A percentile compares a stretch with the other conserved stretches of the same genome.
Conservation (phyloP, 1,284 basidiomycete species). For the Peniophora sp. region DNA sequence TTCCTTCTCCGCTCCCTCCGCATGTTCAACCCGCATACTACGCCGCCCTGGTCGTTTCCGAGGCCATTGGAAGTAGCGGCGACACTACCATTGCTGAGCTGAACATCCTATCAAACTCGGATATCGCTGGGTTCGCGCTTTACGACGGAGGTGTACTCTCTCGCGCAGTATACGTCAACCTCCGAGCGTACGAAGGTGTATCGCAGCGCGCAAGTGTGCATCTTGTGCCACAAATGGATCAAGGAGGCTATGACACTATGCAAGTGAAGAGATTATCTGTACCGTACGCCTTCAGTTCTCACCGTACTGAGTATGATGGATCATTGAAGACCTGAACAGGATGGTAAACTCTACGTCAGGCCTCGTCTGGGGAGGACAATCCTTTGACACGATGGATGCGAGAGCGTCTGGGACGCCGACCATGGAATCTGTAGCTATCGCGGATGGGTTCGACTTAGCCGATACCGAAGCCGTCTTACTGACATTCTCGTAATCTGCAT, state of each 20-base stretch:
- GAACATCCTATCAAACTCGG: slow-evolving; percentile 30
- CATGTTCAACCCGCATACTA: slow-evolving; percentile 59
- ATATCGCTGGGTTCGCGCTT: slow-evolving; percentile 53
- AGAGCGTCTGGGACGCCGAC: slow-evolving; percentile 31
- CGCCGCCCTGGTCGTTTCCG: slow-evolving; percentile 41
- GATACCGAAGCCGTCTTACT: slow-evolving; percentile 49
- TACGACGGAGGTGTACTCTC: slow-evolving; percentile 24
- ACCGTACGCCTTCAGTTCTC: slow-evolving; percentile 25
- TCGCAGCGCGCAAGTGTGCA: background rate
- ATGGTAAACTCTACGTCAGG: slow-evolving; percentile 49
- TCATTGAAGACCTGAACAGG: slow-evolving; percentile 18
- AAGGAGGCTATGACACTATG: slow-evolving; percentile 20
- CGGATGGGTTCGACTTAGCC: slow-evolving; percentile 39
- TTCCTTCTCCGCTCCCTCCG: slow-evolving; percentile 37
- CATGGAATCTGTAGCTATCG: slow-evolving; percentile 27
- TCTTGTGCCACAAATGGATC: background rate
- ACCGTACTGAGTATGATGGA: background rate
- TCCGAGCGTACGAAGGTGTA: slow-evolving; percentile 26
- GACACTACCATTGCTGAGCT: slow-evolving; percentile 45
- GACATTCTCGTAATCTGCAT: slow-evolving; percentile 21
- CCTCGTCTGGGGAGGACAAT: slow-evolving; percentile 58
- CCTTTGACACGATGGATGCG: slow-evolving; percentile 49
- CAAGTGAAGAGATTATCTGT: slow-evolving; percentile 36
- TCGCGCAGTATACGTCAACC: slow-evolving; percentile 31
- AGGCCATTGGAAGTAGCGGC: slow-evolving; percentile 31